Conservation (phyloP, 345 rosid species). For the Sapria himalayana region DNA sequence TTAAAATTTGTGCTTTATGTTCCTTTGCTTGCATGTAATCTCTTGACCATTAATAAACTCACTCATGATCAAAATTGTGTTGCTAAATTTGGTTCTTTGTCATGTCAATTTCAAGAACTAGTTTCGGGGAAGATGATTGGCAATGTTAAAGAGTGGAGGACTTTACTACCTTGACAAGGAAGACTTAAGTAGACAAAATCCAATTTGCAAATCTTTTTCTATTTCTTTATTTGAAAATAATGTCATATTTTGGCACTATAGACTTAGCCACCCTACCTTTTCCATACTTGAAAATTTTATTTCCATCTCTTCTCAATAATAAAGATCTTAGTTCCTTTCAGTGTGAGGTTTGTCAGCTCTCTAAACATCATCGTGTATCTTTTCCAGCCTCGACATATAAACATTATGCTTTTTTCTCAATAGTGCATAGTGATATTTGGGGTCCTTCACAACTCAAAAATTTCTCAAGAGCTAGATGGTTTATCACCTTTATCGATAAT, state of each 20-base stretch:
- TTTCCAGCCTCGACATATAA: neutral
- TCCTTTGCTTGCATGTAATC: neutral
- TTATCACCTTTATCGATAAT: slow-evolving; percentile 1
- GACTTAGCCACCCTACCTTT: slow-evolving; percentile 6
- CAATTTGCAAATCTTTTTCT: neutral
- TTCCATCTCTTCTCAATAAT: neutral
- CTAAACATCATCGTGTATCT: neutral
- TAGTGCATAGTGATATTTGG: slow-evolving; percentile 3
- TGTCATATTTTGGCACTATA: slow-evolving; percentile 1
- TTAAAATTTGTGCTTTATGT: neutral
- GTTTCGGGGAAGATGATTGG: neutral
- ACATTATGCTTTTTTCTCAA: neutral
- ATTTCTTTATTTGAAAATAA: neutral
- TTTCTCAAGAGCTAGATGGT: neutral
- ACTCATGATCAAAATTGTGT: neutral
- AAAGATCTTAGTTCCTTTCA: neutral
- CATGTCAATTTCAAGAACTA: neutral
- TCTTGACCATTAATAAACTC: neutral
- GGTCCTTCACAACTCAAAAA: neutral
- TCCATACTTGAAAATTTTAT: neutral
- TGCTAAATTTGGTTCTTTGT: neutral
- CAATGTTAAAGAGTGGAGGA: neutral
- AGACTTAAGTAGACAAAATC: neutral
- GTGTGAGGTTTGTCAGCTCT: neutral
- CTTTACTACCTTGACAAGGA: neutral